These are phyloP conservation scores for Cryphonectria parasitica DNA, from an alignment of 2,329 filamentous ascomycete genomes.

Conservation along the genomic window DNA sequence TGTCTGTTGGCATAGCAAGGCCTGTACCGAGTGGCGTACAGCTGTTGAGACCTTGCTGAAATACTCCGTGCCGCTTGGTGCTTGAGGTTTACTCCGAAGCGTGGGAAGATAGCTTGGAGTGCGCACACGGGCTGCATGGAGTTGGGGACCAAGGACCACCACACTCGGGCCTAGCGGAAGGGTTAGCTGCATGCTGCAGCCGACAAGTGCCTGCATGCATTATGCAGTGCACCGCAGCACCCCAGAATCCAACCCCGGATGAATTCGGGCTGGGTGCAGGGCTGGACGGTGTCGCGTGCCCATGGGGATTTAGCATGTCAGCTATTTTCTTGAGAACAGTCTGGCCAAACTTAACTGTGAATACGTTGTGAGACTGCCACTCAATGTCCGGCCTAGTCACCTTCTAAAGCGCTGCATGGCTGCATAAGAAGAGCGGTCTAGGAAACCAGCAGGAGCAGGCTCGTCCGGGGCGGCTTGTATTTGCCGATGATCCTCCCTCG, in stretches of 20 bases:
- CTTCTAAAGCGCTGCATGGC: neutral
- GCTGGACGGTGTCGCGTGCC: neutral
- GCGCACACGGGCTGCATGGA: neutral
- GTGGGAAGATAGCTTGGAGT: neutral
- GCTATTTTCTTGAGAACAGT: neutral
- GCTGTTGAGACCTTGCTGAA: neutral
- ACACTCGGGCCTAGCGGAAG: neutral
- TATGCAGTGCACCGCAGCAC: slow-evolving; percentile 3
- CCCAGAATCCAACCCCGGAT: neutral
- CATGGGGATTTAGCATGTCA: neutral
- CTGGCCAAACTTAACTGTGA: neutral
- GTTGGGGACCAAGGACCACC: neutral
- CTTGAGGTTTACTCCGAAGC: neutral
- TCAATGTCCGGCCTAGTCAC: neutral
- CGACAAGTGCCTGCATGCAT: neutral
- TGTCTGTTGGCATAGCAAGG: neutral
- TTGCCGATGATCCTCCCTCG: neutral
- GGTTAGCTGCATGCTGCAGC: neutral
- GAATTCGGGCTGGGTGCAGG: neutral
- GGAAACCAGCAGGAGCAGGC: neutral
- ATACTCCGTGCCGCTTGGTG: neutral
- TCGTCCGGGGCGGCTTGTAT: neutral
- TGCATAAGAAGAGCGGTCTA: neutral
- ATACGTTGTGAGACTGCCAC: neutral
- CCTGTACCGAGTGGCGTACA: neutral